Evolutionary conservation across 2,329 filamentous ascomycete genomes (phyloP), one percentile per base, ranked within the genome.

Genomic region (Neurospora sp.): DNA sequence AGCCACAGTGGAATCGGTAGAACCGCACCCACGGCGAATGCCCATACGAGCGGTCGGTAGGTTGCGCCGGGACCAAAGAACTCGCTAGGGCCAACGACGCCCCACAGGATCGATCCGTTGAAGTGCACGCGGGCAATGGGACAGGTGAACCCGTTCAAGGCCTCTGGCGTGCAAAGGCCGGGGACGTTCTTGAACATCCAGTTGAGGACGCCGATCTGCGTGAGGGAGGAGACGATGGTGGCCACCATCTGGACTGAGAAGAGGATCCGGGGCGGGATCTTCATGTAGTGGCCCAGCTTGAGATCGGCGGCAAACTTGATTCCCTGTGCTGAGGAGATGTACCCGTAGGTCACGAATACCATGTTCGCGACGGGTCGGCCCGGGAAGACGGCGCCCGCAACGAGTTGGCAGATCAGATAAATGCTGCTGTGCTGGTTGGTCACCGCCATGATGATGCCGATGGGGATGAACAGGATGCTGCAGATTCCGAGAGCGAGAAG

Each of bases 271-370:
- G 91, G 92, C 1, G 92, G 92, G 15, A 95, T 92, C 79, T 94
- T 93, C 91, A 94, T 93, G 80, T 95, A 94, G 77, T 94, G 91
- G 13, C 91, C 93, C 0, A 97, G 86, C 79, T 97, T 97, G 68
- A 97, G 85, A 78, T 97, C 93, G 2, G 91, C 90, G 1, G 92
- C 91, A 77, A 96, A 97, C 77, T 96, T 96, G 78, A 96, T 91
- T 38, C 93, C 93, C 81, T 97, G 93, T 0, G 92, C 91, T 0
- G 91, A 94, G 4, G 91, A 93, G 77, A 96, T 96, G 80, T 96
- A 96, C 72, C 92, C 93, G 78, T 96, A 97, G 0, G 92, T 96
- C 67, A 95, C 92, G 76, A 96, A 97, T 42, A 96, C 92, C 93
- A 96, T 96, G 79, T 96, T 96, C 68, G 93, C 93, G 11, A 96